Conservation (phyloP, 2,329 filamentous ascomycete species). For the Exutisphaerella laricina region DNA sequence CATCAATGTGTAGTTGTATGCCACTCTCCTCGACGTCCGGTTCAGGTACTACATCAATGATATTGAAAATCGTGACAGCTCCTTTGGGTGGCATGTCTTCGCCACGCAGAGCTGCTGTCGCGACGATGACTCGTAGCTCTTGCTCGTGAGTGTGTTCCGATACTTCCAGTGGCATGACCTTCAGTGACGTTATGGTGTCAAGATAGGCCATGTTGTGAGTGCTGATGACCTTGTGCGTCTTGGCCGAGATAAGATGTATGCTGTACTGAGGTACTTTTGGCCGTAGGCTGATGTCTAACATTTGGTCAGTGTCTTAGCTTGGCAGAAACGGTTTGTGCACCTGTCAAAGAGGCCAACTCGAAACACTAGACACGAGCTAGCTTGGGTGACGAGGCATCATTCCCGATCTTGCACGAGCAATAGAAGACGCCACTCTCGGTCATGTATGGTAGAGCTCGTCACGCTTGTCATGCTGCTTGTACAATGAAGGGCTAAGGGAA, state of each 20-base stretch:
- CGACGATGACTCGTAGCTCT: conserved; percentile 73
- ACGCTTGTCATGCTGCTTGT: conserved; percentile 17
- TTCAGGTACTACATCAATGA: conserved; percentile 86
- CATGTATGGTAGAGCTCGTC: conserved; percentile 23
- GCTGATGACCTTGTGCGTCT: conserved; percentile 73
- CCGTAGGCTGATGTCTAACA: conserved; percentile 50
- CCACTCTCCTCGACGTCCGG: conserved; percentile 80
- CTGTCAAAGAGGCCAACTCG: conserved; percentile 4
- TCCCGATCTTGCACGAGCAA: too few relatives aligned
- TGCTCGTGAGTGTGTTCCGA: conserved; percentile 88
- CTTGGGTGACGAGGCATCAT: background rate
- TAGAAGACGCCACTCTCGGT: too few relatives aligned
- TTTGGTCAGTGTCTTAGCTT: too few relatives aligned
- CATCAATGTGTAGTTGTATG: conserved; percentile 75
- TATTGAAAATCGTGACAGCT: conserved; percentile 81
- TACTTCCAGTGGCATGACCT: conserved; percentile 78
- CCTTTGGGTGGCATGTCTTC: conserved; percentile 86
- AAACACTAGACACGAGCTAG: background rate
- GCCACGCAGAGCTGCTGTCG: conserved; percentile 78
- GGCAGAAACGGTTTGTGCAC: conserved; percentile 1
- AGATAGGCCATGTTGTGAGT: conserved; percentile 64
- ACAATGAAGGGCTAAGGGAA: conserved; percentile 11
- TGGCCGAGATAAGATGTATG: conserved; percentile 72
- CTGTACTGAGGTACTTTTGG: conserved; percentile 67
- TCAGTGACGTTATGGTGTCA: conserved; percentile 75